Evolutionary conservation across 257 asterid species (phyloP), one percentile per base, ranked within the genome.

Genomic region (Echites panduratus): DNA sequence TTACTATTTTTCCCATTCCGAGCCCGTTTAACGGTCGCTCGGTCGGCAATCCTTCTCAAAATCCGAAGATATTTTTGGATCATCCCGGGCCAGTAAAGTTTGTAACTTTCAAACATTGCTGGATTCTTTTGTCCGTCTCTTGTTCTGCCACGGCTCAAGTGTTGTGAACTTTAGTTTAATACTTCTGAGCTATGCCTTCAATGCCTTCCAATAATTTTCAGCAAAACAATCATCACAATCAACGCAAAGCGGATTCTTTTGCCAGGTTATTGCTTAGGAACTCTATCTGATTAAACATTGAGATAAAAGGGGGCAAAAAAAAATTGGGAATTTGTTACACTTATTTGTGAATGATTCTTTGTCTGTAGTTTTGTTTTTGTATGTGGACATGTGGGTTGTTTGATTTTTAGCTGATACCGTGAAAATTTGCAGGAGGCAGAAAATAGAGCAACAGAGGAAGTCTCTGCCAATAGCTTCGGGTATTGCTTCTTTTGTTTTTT

Each of bases 381-480:
- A 6, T 53, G 56, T 48, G 12, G 3, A 43, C 10, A 11, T 0
- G 20, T 11, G 48, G n/a, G n/a, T 59, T 43, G 54, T 26, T 57
- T 57, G 13, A 24, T 47, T 48, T 73, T 62, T 32, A 11, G 24
- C 14, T 62, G 13, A 17, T 35, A 16, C 2, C 49, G 27, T 19
- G 10, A 45, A 52, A 32, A 2, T 66, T 43, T 79, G 73, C 86
- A 92, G 97, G 89, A 80, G 86, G 83, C 89, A 81, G 78, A 81
- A 73, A 73, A 84, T 90, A 68, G 88, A 84, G 69, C 84, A 86
- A 61, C 98, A 90, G 82, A 78, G 89, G 74, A 90, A 79, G 86
- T 63, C 89, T 68, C 77, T 93, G 52, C 96, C 98, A 65, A 90
- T 93, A 76, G 98, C 98, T 82, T 75, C 93, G 29, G 97, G 98